Conservation (phyloP, 2,329 filamentous ascomycete species). For the Arthroderma sp. region DNA sequence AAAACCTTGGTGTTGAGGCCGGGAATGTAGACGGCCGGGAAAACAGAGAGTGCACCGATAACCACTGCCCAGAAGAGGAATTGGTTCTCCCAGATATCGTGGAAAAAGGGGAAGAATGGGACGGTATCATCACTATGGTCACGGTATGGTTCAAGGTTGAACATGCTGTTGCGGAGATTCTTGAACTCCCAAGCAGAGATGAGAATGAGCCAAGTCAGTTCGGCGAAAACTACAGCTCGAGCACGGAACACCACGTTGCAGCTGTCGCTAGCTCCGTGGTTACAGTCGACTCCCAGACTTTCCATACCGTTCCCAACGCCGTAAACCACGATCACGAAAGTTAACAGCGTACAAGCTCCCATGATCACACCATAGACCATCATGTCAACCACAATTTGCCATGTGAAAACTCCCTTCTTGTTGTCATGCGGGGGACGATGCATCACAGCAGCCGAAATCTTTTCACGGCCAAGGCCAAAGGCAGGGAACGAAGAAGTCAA, state of each 20-base stretch:
- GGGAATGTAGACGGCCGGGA: constrained; percentile 47
- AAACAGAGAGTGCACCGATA: constrained; percentile 39
- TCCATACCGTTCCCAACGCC: constrained; percentile 30
- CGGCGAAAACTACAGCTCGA: constrained; percentile 45
- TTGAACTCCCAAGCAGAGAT: constrained; percentile 48
- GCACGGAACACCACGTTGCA: constrained; percentile 31
- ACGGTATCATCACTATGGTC: constrained; percentile 17
- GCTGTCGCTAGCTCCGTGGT: constrained; percentile 10
- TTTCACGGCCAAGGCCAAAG: constrained; percentile 48
- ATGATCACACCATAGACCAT: constrained; percentile 42
- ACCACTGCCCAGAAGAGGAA: constrained; percentile 42
- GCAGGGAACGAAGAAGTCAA: constrained; percentile 48
- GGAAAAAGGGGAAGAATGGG: constrained; percentile 29
- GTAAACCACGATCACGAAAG: constrained; percentile 44
- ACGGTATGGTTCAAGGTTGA: constrained; percentile 37
- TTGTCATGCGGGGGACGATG: constrained; percentile 43
- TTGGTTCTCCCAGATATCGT: constrained; percentile 34
- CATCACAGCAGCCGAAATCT: constrained; percentile 44
- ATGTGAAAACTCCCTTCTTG: constrained; percentile 41
- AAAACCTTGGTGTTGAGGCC: constrained; percentile 49
- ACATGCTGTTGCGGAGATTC: constrained; percentile 44
- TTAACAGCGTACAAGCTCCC: constrained; percentile 38
- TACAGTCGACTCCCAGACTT: constrained; percentile 17
- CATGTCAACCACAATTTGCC: constrained; percentile 44
- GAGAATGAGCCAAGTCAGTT: constrained; percentile 45